These are phyloP conservation scores for Salix exigua DNA, from an alignment of 345 rosid species.

Conservation along the genomic window DNA sequence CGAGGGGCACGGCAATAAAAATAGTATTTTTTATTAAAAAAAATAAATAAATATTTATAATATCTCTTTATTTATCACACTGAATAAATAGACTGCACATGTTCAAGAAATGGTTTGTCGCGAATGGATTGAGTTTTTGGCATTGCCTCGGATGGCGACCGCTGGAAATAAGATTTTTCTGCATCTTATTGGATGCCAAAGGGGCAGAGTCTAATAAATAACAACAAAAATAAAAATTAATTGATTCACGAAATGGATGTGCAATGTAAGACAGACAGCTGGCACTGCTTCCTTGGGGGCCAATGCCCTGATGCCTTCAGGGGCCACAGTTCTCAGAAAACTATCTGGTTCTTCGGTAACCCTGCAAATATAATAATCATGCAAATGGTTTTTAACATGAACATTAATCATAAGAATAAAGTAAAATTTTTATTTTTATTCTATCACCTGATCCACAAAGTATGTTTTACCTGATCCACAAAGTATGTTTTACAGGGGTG, in stretches of 20 bases:
- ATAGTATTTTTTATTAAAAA: too few relatives aligned
- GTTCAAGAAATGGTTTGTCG: background rate
- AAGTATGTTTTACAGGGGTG: rapidly evolving
- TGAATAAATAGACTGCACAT: background rate
- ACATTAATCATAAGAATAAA: too few relatives aligned
- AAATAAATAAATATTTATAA: too few relatives aligned
- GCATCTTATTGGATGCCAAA: conserved; percentile 41
- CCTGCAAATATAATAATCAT: background rate
- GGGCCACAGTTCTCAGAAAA: background rate
- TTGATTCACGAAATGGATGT: conserved; percentile 50
- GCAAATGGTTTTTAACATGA: too few relatives aligned
- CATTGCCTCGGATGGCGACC: conserved; percentile 25
- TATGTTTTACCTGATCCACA: too few relatives aligned
- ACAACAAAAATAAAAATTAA: conserved; percentile 15
- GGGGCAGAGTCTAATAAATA: conserved; percentile 11
- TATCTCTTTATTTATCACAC: background rate
- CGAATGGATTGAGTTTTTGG: conserved; percentile 22
- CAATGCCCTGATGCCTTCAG: conserved; percentile 10
- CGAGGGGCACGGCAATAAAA: too few relatives aligned
- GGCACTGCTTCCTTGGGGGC: conserved; percentile 25
- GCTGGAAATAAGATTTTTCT: background rate
- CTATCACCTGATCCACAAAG: too few relatives aligned
- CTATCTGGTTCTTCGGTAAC: conserved; percentile 6
- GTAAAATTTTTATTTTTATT: too few relatives aligned
- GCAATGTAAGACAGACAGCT: conserved; percentile 22